A percentile compares a stretch with the other conserved stretches of the same genome.
These are phyloP conservation scores for Cytospora mali DNA, from an alignment of 2,329 filamentous ascomycete species.

Conservation along the genomic window DNA sequence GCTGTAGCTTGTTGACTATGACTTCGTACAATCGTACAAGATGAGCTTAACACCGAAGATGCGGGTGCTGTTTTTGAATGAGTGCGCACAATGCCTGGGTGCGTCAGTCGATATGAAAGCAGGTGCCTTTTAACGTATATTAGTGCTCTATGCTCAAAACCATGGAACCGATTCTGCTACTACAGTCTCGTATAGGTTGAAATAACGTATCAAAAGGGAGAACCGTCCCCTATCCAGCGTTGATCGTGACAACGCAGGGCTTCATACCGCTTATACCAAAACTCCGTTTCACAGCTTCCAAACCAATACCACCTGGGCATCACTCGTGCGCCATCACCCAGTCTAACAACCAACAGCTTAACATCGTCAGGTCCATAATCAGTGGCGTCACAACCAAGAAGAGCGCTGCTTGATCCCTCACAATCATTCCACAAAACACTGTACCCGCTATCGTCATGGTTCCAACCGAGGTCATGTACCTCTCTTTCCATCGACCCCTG, in stretches of 20 bases:
- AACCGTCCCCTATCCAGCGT: too few relatives aligned
- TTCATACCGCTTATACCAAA: not conserved
- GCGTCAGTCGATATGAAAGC: not conserved
- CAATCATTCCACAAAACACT: not conserved
- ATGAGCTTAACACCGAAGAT: slow-evolving; percentile 20
- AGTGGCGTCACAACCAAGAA: not conserved
- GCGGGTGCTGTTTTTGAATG: not conserved
- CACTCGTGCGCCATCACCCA: not conserved
- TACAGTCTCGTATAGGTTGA: too few relatives aligned
- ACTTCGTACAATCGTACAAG: not conserved
- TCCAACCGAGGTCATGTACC: not conserved
- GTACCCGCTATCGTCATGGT: not conserved
- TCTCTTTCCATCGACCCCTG: not conserved
- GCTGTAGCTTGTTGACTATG: slow-evolving; percentile 12
- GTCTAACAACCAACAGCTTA: not conserved
- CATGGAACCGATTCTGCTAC: too few relatives aligned
- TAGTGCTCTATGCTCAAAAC: too few relatives aligned
- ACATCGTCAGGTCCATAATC: not conserved
- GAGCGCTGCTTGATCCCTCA: not conserved
- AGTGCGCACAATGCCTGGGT: not conserved
- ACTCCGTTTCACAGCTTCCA: not conserved
- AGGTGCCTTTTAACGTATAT: too few relatives aligned
- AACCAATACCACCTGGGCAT: not conserved
- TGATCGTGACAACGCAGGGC: not conserved
- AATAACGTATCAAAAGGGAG: too few relatives aligned